Conservation (phyloP, 208 protist genomes). For the Kentomonas sorsogonicus region DNA sequence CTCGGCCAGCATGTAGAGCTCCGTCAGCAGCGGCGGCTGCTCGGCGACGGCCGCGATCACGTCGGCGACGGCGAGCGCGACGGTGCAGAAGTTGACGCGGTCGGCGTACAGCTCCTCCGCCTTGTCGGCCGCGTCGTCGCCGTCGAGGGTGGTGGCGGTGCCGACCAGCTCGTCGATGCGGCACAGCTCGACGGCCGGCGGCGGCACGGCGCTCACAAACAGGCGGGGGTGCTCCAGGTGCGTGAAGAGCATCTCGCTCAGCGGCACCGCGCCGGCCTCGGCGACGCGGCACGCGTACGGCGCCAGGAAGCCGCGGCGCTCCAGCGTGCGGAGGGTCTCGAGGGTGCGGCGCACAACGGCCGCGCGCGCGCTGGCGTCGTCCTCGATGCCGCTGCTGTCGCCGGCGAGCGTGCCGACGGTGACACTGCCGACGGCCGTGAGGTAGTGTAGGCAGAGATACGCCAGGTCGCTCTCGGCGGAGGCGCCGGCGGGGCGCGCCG, state of each 20-base stretch:
- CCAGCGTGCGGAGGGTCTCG: slow-evolving; percentile 39
- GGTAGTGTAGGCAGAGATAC: slow-evolving; percentile 19
- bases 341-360: slow-evolving; percentile 33
- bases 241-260: slow-evolving; percentile 37
- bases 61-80: slow-evolving; percentile 36
- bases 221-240: slow-evolving; percentile 20
- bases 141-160: neutral
- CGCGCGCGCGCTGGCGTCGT: slow-evolving; percentile 23
- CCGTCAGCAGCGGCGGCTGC: slow-evolving; percentile 22
- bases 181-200: slow-evolving; percentile 49
- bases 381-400: slow-evolving; percentile 13
- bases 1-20: slow-evolving; percentile 53
- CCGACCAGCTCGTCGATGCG: slow-evolving; percentile 26
- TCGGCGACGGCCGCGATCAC: slow-evolving; percentile 36
- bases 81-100: slow-evolving; percentile 29
- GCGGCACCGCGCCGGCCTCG: slow-evolving; percentile 38
- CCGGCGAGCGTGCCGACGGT: neutral
- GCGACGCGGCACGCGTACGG: slow-evolving; percentile 51
- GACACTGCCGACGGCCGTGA: neutral
- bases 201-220: slow-evolving; percentile 30
- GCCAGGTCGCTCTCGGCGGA: too few relatives aligned
- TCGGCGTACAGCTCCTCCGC: slow-evolving; percentile 13
- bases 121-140: slow-evolving; percentile 5
- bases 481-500: slow-evolving; percentile 3
- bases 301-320: slow-evolving; percentile 39